phyloP scores from a whole-genome alignment of 1,139 yeast species.

The Zygoascus hellenicus region DNA sequence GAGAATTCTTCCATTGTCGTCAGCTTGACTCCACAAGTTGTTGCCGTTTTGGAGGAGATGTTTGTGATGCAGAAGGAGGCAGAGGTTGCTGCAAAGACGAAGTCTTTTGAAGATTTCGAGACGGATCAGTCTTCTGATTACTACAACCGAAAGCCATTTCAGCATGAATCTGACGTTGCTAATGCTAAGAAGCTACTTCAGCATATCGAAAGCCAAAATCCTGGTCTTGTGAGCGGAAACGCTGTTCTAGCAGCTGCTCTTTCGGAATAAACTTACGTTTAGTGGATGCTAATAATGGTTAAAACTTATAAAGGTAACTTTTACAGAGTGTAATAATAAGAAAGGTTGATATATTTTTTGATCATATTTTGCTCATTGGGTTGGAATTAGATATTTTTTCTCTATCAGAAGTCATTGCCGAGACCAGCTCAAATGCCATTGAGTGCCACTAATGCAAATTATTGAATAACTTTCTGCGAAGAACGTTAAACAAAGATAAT shows the following conservation, averaged over 20 bases:
- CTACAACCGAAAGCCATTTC: conserved; percentile 67
- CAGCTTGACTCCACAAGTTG: conserved; percentile 34
- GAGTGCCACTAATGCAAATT: too few relatives aligned
- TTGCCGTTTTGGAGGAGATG: conserved; percentile 62
- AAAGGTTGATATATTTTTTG: too few relatives aligned
- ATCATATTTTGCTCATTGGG: too few relatives aligned
- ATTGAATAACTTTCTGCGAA: too few relatives aligned
- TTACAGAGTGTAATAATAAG: background rate
- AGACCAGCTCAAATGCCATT: too few relatives aligned
- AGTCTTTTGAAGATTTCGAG: conserved; percentile 4
- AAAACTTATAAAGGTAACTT: background rate
- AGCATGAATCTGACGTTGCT: conserved; percentile 54
- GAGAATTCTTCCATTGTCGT: conserved; percentile 1
- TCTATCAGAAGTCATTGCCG: too few relatives aligned
- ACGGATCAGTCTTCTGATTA: conserved; percentile 40
- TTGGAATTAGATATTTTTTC: too few relatives aligned
- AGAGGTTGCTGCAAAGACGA: conserved; percentile 22
- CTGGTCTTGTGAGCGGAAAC: conserved; percentile 38
- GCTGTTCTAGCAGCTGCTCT: conserved; percentile 10
- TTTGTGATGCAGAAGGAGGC: conserved; percentile 59
- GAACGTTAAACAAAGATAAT: too few relatives aligned
- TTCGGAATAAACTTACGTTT: background rate
- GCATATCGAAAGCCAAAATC: conserved; percentile 59
- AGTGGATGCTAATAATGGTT: background rate
- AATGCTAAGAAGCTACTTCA: conserved; percentile 67